Conservation (phyloP, 2,329 filamentous ascomycete genomes). For the Aspergillus sp. region DNA sequence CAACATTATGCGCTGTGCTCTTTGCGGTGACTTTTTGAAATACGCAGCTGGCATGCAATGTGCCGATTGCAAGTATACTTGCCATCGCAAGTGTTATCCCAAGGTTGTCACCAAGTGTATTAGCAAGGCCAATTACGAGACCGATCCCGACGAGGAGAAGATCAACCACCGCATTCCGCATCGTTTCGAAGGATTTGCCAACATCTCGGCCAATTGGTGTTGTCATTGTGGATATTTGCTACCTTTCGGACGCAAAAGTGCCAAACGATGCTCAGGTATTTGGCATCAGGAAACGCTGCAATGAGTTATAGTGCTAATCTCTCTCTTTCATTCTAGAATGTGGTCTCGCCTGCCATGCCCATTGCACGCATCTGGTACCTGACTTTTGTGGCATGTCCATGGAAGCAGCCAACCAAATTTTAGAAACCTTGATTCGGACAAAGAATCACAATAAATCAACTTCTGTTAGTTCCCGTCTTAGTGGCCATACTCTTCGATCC, state of each 20-base stretch:
- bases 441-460: conserved; percentile 60
- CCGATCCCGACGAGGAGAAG: conserved; percentile 97
- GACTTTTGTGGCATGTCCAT: conserved; percentile 99
- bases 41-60: conserved; percentile 99
- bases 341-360: conserved; percentile 77
- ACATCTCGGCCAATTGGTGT: conserved; percentile 98
- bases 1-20: conserved; percentile 99
- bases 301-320: conserved; percentile 4
- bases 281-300: neutral
- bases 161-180: conserved; percentile 99
- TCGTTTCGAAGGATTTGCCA: conserved; percentile 92
- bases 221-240: conserved; percentile 97
- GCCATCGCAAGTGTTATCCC: conserved; percentile 92
- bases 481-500: conserved; percentile 58
- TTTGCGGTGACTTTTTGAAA: conserved; percentile 96
- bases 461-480: conserved; percentile 47
- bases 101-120: conserved; percentile 99
- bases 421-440: conserved; percentile 73
- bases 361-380: conserved; percentile 89
- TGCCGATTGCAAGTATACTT: conserved; percentile 98
- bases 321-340: conserved; percentile 55
- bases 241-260: conserved; percentile 90
- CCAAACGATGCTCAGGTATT: conserved; percentile 77
- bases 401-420: conserved; percentile 88
- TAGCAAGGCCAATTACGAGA: conserved; percentile 97